phyloP scores from a whole-genome alignment of 345 rosid species.

The Populus simonii region DNA sequence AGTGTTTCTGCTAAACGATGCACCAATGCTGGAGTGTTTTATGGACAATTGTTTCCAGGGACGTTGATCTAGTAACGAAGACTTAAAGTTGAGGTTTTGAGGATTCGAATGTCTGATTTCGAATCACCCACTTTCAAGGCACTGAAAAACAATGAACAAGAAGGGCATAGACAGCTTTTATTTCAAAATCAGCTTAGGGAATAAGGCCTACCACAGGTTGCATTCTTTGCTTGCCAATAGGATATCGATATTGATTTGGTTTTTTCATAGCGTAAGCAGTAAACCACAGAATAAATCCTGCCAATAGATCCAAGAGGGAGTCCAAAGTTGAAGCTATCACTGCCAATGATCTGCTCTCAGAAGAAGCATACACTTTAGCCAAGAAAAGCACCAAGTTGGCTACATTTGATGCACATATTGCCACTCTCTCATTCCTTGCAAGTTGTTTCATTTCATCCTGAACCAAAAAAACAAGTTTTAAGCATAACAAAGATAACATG shows the following conservation, averaged over 20 bases:
- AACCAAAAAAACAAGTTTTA: not conserved
- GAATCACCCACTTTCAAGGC: not conserved
- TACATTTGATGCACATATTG: conserved; percentile 38
- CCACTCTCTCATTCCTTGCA: conserved; percentile 30
- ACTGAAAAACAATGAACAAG: not conserved
- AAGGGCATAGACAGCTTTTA: not conserved
- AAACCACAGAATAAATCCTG: conserved; percentile 50
- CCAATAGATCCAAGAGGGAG: conserved; percentile 40
- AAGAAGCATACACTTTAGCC: conserved; percentile 38
- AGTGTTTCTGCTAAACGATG: not conserved
- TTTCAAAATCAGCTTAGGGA: not conserved
- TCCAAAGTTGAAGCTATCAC: conserved; percentile 45
- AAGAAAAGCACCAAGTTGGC: conserved; percentile 46
- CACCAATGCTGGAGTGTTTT: not conserved
- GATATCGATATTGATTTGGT: conserved; percentile 38
- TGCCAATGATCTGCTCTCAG: conserved; percentile 35
- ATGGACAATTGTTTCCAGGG: not conserved
- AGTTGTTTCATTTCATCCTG: conserved; percentile 34
- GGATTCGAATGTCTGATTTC: not conserved
- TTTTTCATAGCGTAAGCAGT: conserved; percentile 40
- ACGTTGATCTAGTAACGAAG: not conserved
- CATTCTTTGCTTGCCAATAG: conserved; percentile 51
- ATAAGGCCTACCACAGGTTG: conserved; percentile 37
- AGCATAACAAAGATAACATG: not conserved
- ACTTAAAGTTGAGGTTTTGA: too few species aligned